A percentile compares a stretch with the other conserved stretches of the same genome.
These are phyloP conservation scores for Cochlearia excelsa DNA, from an alignment of 345 rosid genomes.

Conservation along the genomic window DNA sequence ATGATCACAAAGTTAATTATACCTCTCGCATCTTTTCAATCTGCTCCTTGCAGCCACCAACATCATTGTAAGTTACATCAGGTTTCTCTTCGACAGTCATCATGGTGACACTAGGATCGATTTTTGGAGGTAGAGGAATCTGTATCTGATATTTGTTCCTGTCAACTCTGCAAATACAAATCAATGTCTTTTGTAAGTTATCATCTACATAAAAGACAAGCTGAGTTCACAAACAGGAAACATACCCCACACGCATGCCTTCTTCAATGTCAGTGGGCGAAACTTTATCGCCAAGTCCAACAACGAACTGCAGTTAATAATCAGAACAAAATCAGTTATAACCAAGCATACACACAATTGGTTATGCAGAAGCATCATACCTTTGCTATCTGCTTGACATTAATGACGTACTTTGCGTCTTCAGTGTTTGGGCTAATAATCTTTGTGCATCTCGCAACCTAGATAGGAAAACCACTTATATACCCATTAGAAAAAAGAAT, in stretches of 20 bases:
- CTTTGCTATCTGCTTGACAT: constrained; percentile 97
- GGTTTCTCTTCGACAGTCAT: constrained; percentile 98
- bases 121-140: constrained; percentile 92
- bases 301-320: constrained; percentile 64
- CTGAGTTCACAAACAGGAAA: constrained; percentile 20
- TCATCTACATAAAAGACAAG: not conserved
- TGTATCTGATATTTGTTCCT: constrained; percentile 92
- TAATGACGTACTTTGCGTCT: constrained; percentile 92
- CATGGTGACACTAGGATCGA: constrained; percentile 97
- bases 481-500: not conserved
- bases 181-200: not conserved
- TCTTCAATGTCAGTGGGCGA: constrained; percentile 97
- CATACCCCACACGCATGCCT: constrained; percentile 99
- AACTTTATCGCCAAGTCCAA: constrained; percentile 97
- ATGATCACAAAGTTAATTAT: constrained; percentile 8
- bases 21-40: constrained; percentile 96
- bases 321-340: constrained; percentile 17
- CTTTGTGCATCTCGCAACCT: constrained; percentile 98
- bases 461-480: not conserved
- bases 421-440: constrained; percentile 93
- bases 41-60: constrained; percentile 95
- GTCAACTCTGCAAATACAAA: constrained; percentile 62
- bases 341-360: not conserved
- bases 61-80: constrained; percentile 91
- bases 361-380: constrained; percentile 28